Conservation (phyloP, 306 rosid species). For the Pueraria montana region DNA sequence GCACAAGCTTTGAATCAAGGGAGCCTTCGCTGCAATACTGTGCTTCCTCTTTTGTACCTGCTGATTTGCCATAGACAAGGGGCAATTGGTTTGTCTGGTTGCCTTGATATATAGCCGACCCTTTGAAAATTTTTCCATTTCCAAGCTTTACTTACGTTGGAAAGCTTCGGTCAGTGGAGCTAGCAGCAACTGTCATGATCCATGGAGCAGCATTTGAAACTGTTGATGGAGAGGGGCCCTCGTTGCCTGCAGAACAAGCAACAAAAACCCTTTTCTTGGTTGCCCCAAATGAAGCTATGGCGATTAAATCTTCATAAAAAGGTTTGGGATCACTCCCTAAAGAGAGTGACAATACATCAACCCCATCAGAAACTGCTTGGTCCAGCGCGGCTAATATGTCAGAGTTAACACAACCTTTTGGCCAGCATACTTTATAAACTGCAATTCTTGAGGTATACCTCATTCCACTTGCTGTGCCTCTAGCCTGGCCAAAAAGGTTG, state of each 20-base stretch:
- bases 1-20: constrained; percentile 59
- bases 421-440: constrained; percentile 84
- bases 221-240: constrained; percentile 67
- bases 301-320: constrained; percentile 61
- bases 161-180: constrained; percentile 74
- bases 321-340: constrained; percentile 66
- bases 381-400: constrained; percentile 78
- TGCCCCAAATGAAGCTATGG: constrained; percentile 79
- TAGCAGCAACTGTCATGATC: constrained; percentile 86
- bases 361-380: constrained; percentile 76
- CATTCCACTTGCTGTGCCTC: constrained; percentile 72
- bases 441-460: constrained; percentile 75
- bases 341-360: constrained; percentile 77
- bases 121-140: constrained; percentile 60
- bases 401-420: constrained; percentile 65
- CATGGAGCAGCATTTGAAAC: constrained; percentile 75
- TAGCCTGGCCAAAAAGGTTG: constrained; percentile 59
- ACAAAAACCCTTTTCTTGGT: constrained; percentile 63
- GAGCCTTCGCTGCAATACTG: constrained; percentile 57
- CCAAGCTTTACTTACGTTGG: constrained; percentile 75
- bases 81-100: constrained; percentile 55
- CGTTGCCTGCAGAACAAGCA: constrained; percentile 82
- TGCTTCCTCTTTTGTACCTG: constrained; percentile 56
- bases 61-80: constrained; percentile 65
- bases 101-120: constrained; percentile 68